Base-by-base conservation (phyloP, 176 grass and related monocot species). In the Zea luxurians region DNA sequence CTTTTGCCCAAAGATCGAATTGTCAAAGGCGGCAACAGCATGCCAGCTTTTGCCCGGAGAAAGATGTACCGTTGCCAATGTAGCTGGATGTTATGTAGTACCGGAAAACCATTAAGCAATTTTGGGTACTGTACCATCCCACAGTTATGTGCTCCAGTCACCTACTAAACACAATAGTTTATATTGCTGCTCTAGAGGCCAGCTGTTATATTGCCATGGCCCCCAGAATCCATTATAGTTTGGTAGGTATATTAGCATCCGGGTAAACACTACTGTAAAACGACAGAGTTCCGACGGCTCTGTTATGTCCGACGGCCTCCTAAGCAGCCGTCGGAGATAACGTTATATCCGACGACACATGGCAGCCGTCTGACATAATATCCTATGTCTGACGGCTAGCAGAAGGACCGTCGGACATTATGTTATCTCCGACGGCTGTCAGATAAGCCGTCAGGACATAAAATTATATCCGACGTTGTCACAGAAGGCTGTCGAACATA, bases 1-100 rank as follows among this genome's bases (percentile, higher is more conserved):
- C 60, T 71, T 61, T 38, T 9, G 8, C 54, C 13, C 27, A 21
- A 48, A 37, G 27, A 27, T 27, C 27, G 5, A 52, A 52, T 54
- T 64, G 7, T 74, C 36, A 74, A 70, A 62, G 61, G 53, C 57
- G 55, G 58, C 60, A 73, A 50, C n/a, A 34, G 36, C 35, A 11
- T 27, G 27, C 27, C 27, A n/a, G 7, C 67, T 82, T 66, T 54
- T 18, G 7, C 48, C 53, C n/a, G 43, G 34, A 67, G 50, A 78
- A 13, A 44, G 21, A 52, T 10, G n/a, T 9, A 15, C 3, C 36
- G 17, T 16, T 13, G 37, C 36, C 49, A 57, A 10, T 58, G 64
- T 40, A 45, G n/a, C 38, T 17, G 68, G 49, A 43, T 35, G 49
- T 40, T 10, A 21, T 75, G 54, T 15, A 13, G 38, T 55, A 55